These are phyloP conservation scores for Ophidiomyces ophidiicola DNA, from an alignment of 2,329 filamentous ascomycete species.

Conservation along the genomic window DNA sequence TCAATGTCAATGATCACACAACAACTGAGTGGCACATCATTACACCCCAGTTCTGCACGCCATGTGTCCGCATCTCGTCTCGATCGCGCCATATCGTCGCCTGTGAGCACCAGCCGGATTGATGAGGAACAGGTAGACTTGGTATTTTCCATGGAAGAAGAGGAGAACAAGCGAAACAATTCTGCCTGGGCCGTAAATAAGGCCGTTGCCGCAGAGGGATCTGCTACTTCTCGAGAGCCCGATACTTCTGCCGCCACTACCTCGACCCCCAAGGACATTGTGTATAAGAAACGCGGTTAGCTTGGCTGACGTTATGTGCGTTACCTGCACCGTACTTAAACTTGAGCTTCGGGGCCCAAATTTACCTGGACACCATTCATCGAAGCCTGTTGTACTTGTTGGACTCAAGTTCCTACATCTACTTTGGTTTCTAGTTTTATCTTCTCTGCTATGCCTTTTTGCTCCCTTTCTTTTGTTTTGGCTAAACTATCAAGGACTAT, in stretches of 20 bases:
- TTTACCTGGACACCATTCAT: no score
- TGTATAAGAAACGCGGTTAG: constrained; percentile 8
- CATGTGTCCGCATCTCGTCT: constrained; percentile 27
- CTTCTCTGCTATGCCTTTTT: no score
- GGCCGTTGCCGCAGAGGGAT: constrained; percentile 21
- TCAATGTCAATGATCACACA: constrained; percentile 52
- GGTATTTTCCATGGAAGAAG: constrained; percentile 42
- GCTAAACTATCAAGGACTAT: no score
- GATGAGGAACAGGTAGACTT: constrained; percentile 39
- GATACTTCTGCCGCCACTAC: neutral
- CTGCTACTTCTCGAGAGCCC: neutral
- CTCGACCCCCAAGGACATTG: constrained; percentile 9
- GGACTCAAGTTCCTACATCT: no score
- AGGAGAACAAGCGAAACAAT: constrained; percentile 35
- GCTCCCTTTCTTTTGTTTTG: no score
- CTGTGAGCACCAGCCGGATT: constrained; percentile 35
- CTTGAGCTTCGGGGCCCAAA: no score
- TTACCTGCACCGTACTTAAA: neutral
- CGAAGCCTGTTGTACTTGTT: no score
- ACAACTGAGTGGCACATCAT: constrained; percentile 37
- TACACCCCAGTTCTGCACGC: constrained; percentile 33
- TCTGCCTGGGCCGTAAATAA: constrained; percentile 27
- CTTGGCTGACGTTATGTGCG: neutral
- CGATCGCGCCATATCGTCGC: constrained; percentile 36
- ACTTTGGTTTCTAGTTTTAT: no score